A percentile compares a stretch with the other conserved stretches of the same genome.
phyloP scores from a whole-genome alignment of 2,329 filamentous ascomycete genomes.

The Curvularia sp. region DNA sequence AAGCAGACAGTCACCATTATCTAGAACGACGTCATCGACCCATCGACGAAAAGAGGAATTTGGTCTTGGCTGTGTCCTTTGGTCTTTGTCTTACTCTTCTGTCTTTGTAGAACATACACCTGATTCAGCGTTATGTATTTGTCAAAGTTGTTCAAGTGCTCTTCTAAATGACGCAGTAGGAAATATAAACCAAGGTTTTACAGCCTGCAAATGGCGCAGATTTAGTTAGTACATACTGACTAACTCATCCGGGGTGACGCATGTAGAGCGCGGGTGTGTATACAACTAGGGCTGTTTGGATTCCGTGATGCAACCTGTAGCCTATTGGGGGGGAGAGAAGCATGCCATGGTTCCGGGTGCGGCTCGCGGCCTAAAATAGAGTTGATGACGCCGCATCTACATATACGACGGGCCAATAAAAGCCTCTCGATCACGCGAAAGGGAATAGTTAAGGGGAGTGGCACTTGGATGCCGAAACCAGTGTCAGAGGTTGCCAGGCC shows the following conservation, averaged over 20 bases:
- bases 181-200: not conserved
- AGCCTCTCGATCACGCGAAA: not conserved
- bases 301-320: not conserved
- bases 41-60: no score
- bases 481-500: not conserved
- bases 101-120: no score
- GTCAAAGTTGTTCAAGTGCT: not conserved
- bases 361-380: not conserved
- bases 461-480: not conserved
- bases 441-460: not conserved
- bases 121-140: not conserved
- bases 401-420: not conserved
- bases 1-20: not conserved
- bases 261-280: no score
- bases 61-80: not conserved
- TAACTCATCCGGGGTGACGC: not conserved
- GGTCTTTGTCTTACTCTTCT: not conserved
- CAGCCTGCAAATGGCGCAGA: not conserved
- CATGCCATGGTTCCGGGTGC: not conserved
- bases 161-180: not conserved
- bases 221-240: not conserved
- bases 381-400: not conserved
- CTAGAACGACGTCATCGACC: no score
- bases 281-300: not conserved
- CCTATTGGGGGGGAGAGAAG: no score